These are phyloP conservation scores for Hansenula lynferdii DNA, from an alignment of 1,139 yeast species.

Conservation along the genomic window DNA sequence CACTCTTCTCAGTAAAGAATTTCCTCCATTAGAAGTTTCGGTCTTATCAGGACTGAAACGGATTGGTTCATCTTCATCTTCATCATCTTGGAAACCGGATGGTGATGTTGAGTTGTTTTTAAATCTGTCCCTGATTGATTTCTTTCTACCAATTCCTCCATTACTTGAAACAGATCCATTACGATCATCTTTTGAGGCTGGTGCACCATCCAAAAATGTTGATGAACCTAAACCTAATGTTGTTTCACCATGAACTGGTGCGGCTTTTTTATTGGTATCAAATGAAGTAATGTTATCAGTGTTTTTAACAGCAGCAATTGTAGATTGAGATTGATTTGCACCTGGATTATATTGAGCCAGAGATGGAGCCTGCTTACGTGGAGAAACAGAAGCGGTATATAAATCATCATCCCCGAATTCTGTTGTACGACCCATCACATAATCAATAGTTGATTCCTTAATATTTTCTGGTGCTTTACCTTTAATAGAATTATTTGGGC, in stretches of 20 bases:
- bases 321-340: slow-evolving; percentile 14
- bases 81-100: slow-evolving; percentile 20
- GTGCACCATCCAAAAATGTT: slow-evolving; percentile 94
- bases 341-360: slow-evolving; percentile 6
- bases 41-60: slow-evolving; percentile 6
- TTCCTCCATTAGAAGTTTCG: slow-evolving; percentile 27
- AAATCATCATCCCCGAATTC: slow-evolving; percentile 27
- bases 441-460: slow-evolving; percentile 52
- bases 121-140: slow-evolving; percentile 68
- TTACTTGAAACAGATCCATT: slow-evolving; percentile 29
- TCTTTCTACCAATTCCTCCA: slow-evolving; percentile 59
- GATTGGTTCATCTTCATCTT: slow-evolving; percentile 30
- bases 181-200: slow-evolving; percentile 65
- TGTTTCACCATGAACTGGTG: slow-evolving; percentile 76
- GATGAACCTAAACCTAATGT: slow-evolving; percentile 89
- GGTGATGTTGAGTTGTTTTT: slow-evolving; percentile 14
- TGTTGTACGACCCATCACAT: slow-evolving; percentile 50
- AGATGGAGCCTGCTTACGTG: slow-evolving; percentile 1
- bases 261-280: slow-evolving; percentile 64
- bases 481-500: slow-evolving; percentile 84
- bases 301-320: slow-evolving; percentile 38
- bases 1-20: slow-evolving; percentile 71
- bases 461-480: slow-evolving; percentile 40
- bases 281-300: slow-evolving; percentile 56
- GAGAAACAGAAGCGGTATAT: slow-evolving; percentile 17